Conservation (phyloP, 2,329 filamentous ascomycete species). For the Magnaporthiopsis poae region DNA sequence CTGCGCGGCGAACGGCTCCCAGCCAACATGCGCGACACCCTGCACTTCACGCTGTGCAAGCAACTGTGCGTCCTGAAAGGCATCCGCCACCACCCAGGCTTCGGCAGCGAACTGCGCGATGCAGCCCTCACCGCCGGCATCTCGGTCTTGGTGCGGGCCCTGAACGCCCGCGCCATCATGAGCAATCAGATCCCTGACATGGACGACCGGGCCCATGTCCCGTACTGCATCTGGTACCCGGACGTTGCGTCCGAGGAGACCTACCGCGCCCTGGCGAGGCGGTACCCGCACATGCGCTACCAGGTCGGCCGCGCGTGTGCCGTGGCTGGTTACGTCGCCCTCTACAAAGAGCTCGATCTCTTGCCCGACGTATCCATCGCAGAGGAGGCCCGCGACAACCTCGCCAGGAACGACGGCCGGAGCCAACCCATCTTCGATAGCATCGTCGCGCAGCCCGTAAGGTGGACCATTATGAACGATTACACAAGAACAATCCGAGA, state of each 20-base stretch:
- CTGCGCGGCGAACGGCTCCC: not conserved
- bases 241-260: slow-evolving; percentile 24
- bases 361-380: slow-evolving; percentile 27
- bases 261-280: slow-evolving; percentile 21
- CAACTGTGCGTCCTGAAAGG: not conserved
- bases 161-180: slow-evolving; percentile 18
- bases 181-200: slow-evolving; percentile 19
- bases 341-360: slow-evolving; percentile 27
- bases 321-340: slow-evolving; percentile 24
- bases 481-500: slow-evolving; percentile 20
- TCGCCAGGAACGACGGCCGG: slow-evolving; percentile 4
- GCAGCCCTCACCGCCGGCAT: not conserved
- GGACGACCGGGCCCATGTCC: slow-evolving; percentile 16
- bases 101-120: not conserved
- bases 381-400: slow-evolving; percentile 25
- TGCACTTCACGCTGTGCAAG: not conserved
- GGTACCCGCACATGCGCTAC: slow-evolving; percentile 25
- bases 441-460: slow-evolving; percentile 18
- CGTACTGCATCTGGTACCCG: slow-evolving; percentile 30
- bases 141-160: not conserved
- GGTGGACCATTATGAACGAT: slow-evolving; percentile 28
- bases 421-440: slow-evolving; percentile 21
- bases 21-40: not conserved
- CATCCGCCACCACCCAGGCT: not conserved
- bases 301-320: slow-evolving; percentile 29